phyloP scores from a whole-genome alignment of 2,329 filamentous ascomycete genomes.

The Arthrobotrys megalospora region DNA sequence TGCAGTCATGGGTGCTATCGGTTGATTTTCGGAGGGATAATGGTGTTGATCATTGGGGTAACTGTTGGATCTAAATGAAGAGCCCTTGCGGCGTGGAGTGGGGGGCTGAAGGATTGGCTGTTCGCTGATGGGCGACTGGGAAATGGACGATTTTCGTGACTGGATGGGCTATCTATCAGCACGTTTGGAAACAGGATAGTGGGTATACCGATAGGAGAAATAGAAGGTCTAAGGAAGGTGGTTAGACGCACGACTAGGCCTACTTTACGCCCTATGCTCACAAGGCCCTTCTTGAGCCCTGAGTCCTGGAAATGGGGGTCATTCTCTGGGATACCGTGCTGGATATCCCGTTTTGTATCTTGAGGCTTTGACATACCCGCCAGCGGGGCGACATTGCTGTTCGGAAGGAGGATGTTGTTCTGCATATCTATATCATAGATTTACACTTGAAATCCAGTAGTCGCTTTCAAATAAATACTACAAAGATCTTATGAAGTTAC shows the following conservation, averaged over 20 bases:
- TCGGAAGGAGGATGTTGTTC: conserved; percentile 50
- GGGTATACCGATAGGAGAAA: neutral
- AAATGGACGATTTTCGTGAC: conserved; percentile 18
- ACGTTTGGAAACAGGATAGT: neutral
- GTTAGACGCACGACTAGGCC: conserved; percentile 13
- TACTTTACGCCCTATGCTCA: conserved; percentile 36
- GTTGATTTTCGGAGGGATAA: conserved; percentile 13
- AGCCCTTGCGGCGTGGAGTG: neutral
- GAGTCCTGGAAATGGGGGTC: conserved; percentile 44
- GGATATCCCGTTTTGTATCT: conserved; percentile 8
- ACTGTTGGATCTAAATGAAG: conserved; percentile 26
- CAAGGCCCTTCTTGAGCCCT: conserved; percentile 25
- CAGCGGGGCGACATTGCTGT: conserved; percentile 42
- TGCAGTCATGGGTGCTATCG: conserved; percentile 18
- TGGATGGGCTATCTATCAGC: neutral
- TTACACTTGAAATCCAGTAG: neutral
- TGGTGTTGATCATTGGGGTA: conserved; percentile 12
- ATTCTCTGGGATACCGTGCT: conserved; percentile 35
- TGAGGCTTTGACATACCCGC: conserved; percentile 38
- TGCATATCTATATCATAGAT: conserved; percentile 25
- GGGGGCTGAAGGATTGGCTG: conserved; percentile 24
- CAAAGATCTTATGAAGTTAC: too few relatives aligned
- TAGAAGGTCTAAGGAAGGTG: neutral
- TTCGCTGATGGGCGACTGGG: conserved; percentile 2
- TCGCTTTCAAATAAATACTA: neutral